Conservation (phyloP, 768 basidiomycete genomes). For the Pholiota microspora region DNA sequence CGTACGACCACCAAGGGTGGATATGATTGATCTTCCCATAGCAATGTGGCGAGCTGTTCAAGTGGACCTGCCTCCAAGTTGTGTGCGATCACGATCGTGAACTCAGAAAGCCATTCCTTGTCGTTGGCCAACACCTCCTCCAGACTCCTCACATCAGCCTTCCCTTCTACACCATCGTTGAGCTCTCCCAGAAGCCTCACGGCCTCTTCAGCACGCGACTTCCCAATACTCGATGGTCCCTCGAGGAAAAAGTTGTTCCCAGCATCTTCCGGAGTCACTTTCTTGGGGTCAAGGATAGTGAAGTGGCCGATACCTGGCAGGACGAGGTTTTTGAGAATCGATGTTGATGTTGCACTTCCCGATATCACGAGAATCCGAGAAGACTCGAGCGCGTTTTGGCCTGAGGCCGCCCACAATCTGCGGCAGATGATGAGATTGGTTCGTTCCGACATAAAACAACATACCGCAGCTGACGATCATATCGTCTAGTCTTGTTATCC, state of each 20-base stretch:
- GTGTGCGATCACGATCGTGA: constrained; percentile 82
- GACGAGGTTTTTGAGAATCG: constrained; percentile 94
- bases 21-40: constrained; percentile 63
- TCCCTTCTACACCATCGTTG: constrained; percentile 81
- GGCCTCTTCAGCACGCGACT: constrained; percentile 75
- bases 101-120: constrained; percentile 39
- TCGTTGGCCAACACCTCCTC: constrained; percentile 55
- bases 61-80: constrained; percentile 64
- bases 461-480: constrained; percentile 93
- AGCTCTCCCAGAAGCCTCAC: constrained; percentile 78
- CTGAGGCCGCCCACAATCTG: constrained; percentile 92
- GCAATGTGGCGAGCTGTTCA: constrained; percentile 54
- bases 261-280: constrained; percentile 70
- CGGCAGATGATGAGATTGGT: neutral
- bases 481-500: constrained; percentile 85
- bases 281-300: constrained; percentile 74
- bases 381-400: constrained; percentile 85
- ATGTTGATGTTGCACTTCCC: constrained; percentile 80
- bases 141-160: constrained; percentile 55
- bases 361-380: constrained; percentile 81
- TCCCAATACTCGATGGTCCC: constrained; percentile 72
- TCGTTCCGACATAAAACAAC: constrained; percentile 14
- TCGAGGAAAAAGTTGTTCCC: constrained; percentile 97
- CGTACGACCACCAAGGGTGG: constrained; percentile 77
- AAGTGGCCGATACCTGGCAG: constrained; percentile 96